These are phyloP conservation scores for Thuja plicata DNA, from an alignment of 83 land plant species.

Conservation along the genomic window DNA sequence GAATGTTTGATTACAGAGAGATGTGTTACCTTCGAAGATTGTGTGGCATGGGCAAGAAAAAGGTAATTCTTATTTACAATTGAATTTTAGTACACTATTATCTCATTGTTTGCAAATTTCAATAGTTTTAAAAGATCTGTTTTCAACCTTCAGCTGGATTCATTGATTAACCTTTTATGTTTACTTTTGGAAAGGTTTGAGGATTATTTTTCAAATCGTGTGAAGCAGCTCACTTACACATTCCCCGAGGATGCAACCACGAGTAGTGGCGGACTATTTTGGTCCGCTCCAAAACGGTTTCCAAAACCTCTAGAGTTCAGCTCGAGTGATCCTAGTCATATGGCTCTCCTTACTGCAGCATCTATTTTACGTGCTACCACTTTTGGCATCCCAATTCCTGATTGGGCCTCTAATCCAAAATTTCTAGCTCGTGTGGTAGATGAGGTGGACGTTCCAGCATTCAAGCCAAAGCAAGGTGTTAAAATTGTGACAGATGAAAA, in stretches of 20 bases:
- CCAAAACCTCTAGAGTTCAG: slow-evolving; percentile 82
- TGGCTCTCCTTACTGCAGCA: slow-evolving; percentile 73
- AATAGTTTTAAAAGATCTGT: not conserved
- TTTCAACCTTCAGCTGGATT: not conserved
- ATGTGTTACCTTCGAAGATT: slow-evolving; percentile 77
- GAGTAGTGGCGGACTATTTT: slow-evolving; percentile 78
- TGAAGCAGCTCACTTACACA: slow-evolving; percentile 89
- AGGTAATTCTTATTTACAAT: slow-evolving; percentile 33
- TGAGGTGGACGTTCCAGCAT: slow-evolving; percentile 65
- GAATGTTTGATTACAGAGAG: slow-evolving; percentile 84
- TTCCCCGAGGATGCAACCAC: slow-evolving; percentile 90
- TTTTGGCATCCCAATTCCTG: slow-evolving; percentile 80
- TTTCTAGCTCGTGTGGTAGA: slow-evolving; percentile 71
- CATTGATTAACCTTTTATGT: not conserved
- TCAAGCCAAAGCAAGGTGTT: slow-evolving; percentile 83
- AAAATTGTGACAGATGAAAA: slow-evolving; percentile 95
- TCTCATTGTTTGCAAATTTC: not conserved
- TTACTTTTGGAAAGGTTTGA: slow-evolving; percentile 60
- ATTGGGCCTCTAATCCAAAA: slow-evolving; percentile 66
- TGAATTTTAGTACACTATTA: not conserved
- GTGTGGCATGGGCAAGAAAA: slow-evolving; percentile 80
- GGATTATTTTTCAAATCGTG: slow-evolving; percentile 84
- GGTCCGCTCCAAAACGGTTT: slow-evolving; percentile 97
- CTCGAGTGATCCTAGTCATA: slow-evolving; percentile 60
- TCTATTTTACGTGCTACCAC: slow-evolving; percentile 82